Evolutionary conservation across 2,329 filamentous ascomycete species (phyloP).

Genomic region (Cercospora sojina): DNA sequence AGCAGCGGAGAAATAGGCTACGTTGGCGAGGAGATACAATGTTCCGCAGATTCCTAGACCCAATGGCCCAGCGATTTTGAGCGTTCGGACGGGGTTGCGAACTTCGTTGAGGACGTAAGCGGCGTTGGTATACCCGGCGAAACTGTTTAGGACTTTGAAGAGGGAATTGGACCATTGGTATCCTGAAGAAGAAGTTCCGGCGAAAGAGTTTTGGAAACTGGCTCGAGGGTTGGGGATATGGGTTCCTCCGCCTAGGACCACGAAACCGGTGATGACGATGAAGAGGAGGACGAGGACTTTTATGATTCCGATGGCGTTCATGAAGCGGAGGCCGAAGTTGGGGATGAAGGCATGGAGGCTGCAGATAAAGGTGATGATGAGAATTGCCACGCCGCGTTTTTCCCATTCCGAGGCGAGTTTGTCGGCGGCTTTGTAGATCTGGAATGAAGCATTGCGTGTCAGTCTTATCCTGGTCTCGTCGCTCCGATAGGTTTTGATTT

Average conservation of each 20-base stretch:
- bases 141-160: constrained; percentile 48
- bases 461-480: too few relatives aligned
- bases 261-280: constrained; percentile 52
- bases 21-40: constrained; percentile 57
- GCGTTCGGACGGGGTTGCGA: constrained; percentile 34
- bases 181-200: constrained; percentile 44
- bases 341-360: constrained; percentile 58
- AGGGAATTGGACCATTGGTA: constrained; percentile 58
- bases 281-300: constrained; percentile 64
- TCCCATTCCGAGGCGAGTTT: constrained; percentile 58
- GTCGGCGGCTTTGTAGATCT: constrained; percentile 45
- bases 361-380: constrained; percentile 39
- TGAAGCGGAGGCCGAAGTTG: constrained; percentile 33
- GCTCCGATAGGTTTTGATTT: too few relatives aligned
- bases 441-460: too few relatives aligned
- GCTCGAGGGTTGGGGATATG: constrained; percentile 50
- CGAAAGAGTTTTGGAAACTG: constrained; percentile 58
- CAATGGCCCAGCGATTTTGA: constrained; percentile 46
- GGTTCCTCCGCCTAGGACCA: constrained; percentile 58
- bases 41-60: constrained; percentile 49
- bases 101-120: constrained; percentile 64
- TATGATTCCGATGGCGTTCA: constrained; percentile 56
- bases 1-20: constrained; percentile 58
- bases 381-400: constrained; percentile 64
- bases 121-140: constrained; percentile 48